Evolutionary conservation across 495 filamentous ascomycete genomes (phyloP), one percentile per base, ranked within the genome.

Genomic region (Talaromyces wortmannii): DNA sequence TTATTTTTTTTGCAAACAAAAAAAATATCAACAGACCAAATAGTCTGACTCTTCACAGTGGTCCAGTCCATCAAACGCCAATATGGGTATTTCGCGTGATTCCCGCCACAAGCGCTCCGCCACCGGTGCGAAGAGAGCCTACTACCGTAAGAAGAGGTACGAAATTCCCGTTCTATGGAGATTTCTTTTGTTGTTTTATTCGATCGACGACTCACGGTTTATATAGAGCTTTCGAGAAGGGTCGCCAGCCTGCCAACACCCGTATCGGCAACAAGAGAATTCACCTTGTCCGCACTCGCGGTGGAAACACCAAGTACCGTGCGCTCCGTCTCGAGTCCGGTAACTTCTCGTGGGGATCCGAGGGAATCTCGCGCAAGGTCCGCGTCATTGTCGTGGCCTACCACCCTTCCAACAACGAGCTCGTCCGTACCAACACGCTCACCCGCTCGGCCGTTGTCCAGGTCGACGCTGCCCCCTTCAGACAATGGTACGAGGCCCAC

Each of bases 341-440:
- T 72, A 99, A 99, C 83, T 99, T 96, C 79, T 92, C 92, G 60
- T 99, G 94, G 94, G 94, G 88, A 65, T 96, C 91, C 63, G 94
- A 99, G 84, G 90, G 91, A 65, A 78, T 92, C 76, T 85, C 91
- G 80, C 91, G 92, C 83, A 99, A 99, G 84, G 88, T 88, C 76
- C 95, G 94, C 83, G 90, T 99, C 69, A 96, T 99, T 75, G 90
- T 78, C 65, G 95, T 97, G 78, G 87, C 86, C 67, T 99, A 87
- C 86, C 94, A 99, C 77, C 95, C 94, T 52, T 97, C 94, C 72
- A 99, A 99, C 90, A 99, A 99, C 87, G 94, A 99, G 78, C 83
- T 99, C 66, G 90, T 99, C 81, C 95, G 94, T 69, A 99, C 94
- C 75, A 99, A 99, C 84, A 97, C 94, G 80, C 83, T 99, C 72